phyloP scores from a whole-genome alignment of 495 filamentous ascomycete genomes.

The Venustampulla echinocandica region DNA sequence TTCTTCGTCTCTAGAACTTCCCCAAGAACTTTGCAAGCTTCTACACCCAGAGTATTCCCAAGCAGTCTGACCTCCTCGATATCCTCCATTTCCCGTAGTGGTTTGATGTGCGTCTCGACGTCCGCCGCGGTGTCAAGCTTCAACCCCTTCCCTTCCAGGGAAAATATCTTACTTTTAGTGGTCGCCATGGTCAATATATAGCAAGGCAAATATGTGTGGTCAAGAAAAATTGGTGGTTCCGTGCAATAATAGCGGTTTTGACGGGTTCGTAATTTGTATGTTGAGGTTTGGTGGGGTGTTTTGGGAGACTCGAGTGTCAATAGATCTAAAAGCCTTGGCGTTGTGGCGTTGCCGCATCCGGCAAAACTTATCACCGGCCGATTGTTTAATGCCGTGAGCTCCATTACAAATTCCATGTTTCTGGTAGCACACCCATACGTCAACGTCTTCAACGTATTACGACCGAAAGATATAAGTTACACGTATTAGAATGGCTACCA shows the following conservation, averaged over 20 bases:
- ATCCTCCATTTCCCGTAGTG: conserved; percentile 58
- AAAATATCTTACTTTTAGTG: conserved; percentile 56
- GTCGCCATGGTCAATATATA: conserved; percentile 38
- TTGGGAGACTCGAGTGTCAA: conserved; percentile 9
- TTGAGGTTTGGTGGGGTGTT: conserved; percentile 6
- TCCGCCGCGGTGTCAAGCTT: conserved; percentile 84
- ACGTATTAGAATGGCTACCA: conserved; percentile 19
- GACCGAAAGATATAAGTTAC: conserved; percentile 8
- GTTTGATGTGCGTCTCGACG: conserved; percentile 73
- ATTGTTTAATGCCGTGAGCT: not conserved
- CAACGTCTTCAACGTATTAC: conserved; percentile 6
- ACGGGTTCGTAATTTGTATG: not conserved
- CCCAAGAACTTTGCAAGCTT: conserved; percentile 75
- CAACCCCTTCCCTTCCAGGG: conserved; percentile 80
- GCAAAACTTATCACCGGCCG: conserved; percentile 5
- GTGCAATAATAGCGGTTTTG: not conserved
- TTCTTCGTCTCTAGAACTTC: conserved; percentile 72
- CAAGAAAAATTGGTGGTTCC: not conserved
- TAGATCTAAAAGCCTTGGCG: conserved; percentile 9
- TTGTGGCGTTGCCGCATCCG: conserved; percentile 4
- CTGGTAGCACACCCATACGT: too few species aligned
- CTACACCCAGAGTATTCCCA: conserved; percentile 87
- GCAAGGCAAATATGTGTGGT: too few species aligned
- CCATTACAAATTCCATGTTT: conserved; percentile 7
- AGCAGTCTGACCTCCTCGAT: conserved; percentile 76